These are phyloP conservation scores for Trichomonascus vanleenenianus DNA, from an alignment of 805 yeast genomes.

Conservation along the genomic window DNA sequence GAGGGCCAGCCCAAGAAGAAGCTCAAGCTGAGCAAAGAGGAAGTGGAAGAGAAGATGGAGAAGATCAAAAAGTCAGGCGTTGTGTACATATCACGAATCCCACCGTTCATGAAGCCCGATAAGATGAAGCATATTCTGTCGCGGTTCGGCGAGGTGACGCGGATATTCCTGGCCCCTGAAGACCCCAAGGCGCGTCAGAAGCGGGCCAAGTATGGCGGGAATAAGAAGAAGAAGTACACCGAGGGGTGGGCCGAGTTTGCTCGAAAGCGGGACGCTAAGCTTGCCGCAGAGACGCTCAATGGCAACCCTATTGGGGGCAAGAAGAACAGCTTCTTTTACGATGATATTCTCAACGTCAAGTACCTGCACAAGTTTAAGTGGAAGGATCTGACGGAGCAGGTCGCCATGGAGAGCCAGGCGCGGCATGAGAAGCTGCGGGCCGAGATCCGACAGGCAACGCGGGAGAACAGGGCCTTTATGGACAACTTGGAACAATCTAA, in stretches of 20 bases:
- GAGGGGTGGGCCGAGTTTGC: constrained; percentile 97
- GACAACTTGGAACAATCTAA: constrained; percentile 80
- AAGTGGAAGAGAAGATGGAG: constrained; percentile 30
- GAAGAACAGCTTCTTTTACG: constrained; percentile 84
- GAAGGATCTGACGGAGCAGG: constrained; percentile 89
- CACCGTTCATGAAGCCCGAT: constrained; percentile 96
- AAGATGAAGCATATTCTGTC: constrained; percentile 75
- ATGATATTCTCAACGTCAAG: constrained; percentile 86
- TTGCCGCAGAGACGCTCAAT: constrained; percentile 78
- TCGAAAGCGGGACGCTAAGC: constrained; percentile 77
- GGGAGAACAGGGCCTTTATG: constrained; percentile 76
- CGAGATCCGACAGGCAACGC: constrained; percentile 83
- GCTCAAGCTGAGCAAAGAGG: constrained; percentile 18
- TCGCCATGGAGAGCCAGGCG: constrained; percentile 80
- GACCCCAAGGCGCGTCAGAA: constrained; percentile 53
- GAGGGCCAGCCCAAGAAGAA: constrained; percentile 4
- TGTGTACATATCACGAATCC: constrained; percentile 81
- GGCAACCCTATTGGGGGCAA: constrained; percentile 89
- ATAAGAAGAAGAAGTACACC: constrained; percentile 74
- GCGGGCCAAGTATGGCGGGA: constrained; percentile 83
- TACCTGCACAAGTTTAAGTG: constrained; percentile 90
- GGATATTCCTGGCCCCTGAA: constrained; percentile 84
- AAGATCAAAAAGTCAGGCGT: constrained; percentile 76
- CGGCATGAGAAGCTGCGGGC: constrained; percentile 82
- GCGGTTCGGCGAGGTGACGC: constrained; percentile 80